phyloP scores from a whole-genome alignment of 2,329 filamentous ascomycete genomes.

The Dendryphion nanum region DNA sequence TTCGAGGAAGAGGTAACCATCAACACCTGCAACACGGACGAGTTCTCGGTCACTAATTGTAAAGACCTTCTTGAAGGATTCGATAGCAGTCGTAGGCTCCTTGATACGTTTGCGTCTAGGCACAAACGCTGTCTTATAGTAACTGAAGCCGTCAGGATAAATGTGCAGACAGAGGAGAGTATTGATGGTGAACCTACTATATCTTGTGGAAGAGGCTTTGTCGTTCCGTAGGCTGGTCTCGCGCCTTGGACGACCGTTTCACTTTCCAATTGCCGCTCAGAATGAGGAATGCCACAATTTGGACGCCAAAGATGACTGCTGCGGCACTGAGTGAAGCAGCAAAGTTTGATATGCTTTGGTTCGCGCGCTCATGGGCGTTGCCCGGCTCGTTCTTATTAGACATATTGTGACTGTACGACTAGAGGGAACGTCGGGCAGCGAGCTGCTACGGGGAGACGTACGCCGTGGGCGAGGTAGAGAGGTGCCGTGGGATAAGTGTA shows the following conservation, averaged over 20 bases:
- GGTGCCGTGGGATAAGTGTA: too few species aligned
- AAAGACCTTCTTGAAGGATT: slow-evolving; percentile 52
- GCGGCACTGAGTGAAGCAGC: slow-evolving; percentile 36
- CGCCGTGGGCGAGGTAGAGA: too few species aligned
- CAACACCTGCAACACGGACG: slow-evolving; percentile 91
- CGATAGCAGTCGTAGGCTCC: slow-evolving; percentile 34
- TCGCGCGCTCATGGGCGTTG: slow-evolving; percentile 10
- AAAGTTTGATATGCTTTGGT: slow-evolving; percentile 39
- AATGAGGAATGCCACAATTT: slow-evolving; percentile 33
- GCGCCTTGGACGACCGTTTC: slow-evolving; percentile 16
- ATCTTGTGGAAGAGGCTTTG: slow-evolving; percentile 39
- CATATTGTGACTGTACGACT: too few species aligned
- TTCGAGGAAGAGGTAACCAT: slow-evolving; percentile 95
- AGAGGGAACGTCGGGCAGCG: too few species aligned
- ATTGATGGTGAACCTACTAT: slow-evolving; percentile 24
- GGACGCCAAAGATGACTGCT: slow-evolving; percentile 35
- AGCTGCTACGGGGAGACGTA: too few species aligned
- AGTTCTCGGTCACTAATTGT: slow-evolving; percentile 75
- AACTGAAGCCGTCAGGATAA: slow-evolving; percentile 26
- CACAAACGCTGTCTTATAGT: slow-evolving; percentile 40
- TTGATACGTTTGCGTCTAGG: slow-evolving; percentile 33
- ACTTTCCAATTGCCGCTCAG: slow-evolving; percentile 40
- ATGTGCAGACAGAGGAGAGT: not conserved
- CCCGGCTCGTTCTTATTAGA: not conserved
- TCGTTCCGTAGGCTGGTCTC: slow-evolving; percentile 21